Evolutionary conservation across 2,329 filamentous ascomycete genomes (phyloP).

Genomic region (Cordyceps sp.): DNA sequence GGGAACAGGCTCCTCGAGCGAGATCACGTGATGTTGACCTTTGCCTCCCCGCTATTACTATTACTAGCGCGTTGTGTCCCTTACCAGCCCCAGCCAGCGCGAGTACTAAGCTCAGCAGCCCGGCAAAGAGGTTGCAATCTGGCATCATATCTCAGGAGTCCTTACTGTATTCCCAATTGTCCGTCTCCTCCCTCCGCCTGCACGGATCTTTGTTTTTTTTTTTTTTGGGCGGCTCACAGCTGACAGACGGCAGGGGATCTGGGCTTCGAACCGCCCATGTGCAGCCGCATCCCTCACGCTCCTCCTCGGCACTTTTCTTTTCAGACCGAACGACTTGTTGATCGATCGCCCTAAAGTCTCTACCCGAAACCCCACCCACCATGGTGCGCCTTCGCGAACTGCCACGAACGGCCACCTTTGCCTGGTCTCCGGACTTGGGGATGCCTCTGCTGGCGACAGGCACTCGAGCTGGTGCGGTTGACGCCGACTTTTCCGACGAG

Average conservation of each 20-base stretch:
- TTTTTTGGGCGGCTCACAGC: too few species aligned
- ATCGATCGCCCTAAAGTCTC: neutral
- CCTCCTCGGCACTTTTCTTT: neutral
- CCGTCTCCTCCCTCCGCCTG: too few species aligned
- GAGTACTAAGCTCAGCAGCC: neutral
- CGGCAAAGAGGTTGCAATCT: slow-evolving; percentile 22
- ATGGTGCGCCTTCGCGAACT: slow-evolving; percentile 98
- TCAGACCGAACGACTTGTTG: too few species aligned
- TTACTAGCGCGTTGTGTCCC: neutral
- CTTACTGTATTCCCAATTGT: too few species aligned
- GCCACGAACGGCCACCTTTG: slow-evolving; percentile 88
- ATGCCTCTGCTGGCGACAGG: slow-evolving; percentile 80
- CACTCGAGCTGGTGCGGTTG: slow-evolving; percentile 85
- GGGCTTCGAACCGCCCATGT: slow-evolving; percentile 6
- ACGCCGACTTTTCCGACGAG: slow-evolving; percentile 94
- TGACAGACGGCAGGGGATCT: slow-evolving; percentile 13
- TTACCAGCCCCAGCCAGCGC: too few species aligned
- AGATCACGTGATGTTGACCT: neutral
- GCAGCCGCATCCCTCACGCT: slow-evolving; percentile 7
- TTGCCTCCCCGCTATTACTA: neutral
- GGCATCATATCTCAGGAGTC: slow-evolving; percentile 23
- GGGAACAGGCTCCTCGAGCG: too few species aligned
- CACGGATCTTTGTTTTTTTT: too few species aligned
- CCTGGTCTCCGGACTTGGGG: slow-evolving; percentile 74
- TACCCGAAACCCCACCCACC: slow-evolving; percentile 14